Conservation (phyloP, 345 rosid genomes). For the Psidium friedrichsthalianum region DNA sequence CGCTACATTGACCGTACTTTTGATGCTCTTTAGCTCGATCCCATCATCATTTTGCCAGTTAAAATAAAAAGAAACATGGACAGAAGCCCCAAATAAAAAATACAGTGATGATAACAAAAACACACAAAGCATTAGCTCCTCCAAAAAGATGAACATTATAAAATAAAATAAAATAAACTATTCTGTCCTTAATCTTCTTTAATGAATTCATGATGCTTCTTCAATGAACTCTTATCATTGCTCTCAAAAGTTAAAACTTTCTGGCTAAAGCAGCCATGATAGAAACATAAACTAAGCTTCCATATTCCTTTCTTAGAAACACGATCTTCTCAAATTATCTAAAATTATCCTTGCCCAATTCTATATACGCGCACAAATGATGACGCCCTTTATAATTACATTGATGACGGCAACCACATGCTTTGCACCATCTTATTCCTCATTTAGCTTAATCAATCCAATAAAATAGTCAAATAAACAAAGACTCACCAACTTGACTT, state of each 20-base stretch:
- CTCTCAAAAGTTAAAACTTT: neutral
- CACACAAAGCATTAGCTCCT: neutral
- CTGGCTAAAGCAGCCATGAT: neutral
- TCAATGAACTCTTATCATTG: neutral
- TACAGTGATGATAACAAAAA: neutral
- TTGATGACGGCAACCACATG: slow-evolving; percentile 12
- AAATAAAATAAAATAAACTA: neutral
- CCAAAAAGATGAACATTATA: neutral
- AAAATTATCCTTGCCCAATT: neutral
- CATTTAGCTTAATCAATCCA: neutral
- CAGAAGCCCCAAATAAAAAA: neutral
- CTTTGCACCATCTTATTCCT: neutral
- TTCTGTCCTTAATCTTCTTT: neutral
- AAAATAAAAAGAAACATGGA: neutral
- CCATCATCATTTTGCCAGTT: neutral
- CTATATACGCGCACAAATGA: neutral
- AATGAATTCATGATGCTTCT: neutral
- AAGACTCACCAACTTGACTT: neutral
- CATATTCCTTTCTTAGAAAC: neutral
- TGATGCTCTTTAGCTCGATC: neutral
- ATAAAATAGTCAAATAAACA: neutral
- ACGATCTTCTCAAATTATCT: neutral
- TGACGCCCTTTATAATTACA: neutral
- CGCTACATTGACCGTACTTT: neutral
- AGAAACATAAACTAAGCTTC: neutral